Base-by-base conservation (phyloP, 2,329 filamentous ascomycete genomes). In the Lachnellula subtilissima region DNA sequence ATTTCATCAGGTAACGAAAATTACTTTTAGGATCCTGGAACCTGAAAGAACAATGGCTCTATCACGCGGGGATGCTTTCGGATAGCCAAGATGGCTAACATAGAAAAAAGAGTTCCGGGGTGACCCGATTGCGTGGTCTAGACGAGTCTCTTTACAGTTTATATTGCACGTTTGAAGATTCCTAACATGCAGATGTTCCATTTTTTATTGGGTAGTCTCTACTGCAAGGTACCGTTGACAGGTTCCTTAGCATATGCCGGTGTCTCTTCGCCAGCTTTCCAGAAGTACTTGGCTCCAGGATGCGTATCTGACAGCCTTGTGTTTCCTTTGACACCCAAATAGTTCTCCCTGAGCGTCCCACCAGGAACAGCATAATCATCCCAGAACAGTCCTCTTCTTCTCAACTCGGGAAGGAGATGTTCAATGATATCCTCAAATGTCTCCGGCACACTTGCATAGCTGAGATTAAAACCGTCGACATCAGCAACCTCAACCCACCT, bases 381-480 rank as follows among this genome's bases (percentile, higher is more conserved):
- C 62, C 62, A 65, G 67, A 85, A 84, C 5, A 85, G 65, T 0
- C 84, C 83, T 22, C 86, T 74, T 11, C 72, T 73, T 28, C 76
- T 78, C 17, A 89, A 73, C 62, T 88, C 86, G 0, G 86, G 86
- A 1, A 89, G 67, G 6, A 89, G 70, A 1, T 86, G 73, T 25
- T 88, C 82, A 42, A 84, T 79, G 12, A 89, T 82, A 61, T 89
- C 86, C 56, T 84, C 80, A 71, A 88, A 89, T 0, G 83, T 84
- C 55, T 82, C 79, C 0, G 85, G 86, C 64, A 85, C 85, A n/a
- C 56, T 61, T 23, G 63, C 63, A 54, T 62, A 66, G 53, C 59
- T 64, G 23, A 66, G 52, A 54, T 66, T 66, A 25, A 65, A 66
- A 4, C 64, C 63, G 57, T 66, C 64, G 22, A 66, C 57, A 56